Base-by-base conservation (phyloP, 371 early-diverging fungal species). In the Dichotomocladium elegans region DNA sequence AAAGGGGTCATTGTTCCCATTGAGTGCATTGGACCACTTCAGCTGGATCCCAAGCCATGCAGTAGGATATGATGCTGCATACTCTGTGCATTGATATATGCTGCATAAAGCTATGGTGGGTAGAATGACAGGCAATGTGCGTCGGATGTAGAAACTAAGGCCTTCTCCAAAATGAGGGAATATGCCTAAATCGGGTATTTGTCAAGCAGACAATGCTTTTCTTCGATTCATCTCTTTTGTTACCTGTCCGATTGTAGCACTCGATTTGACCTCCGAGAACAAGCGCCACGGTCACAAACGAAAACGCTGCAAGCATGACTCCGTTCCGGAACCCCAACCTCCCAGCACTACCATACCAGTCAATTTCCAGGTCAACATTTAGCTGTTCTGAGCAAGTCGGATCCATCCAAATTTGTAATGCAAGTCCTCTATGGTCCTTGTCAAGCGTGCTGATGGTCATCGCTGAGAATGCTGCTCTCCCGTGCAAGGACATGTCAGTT, bases 301-400 rank as follows among this genome's bases (percentile, higher is more conserved):
- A 74, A 53, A 89, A 78, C 0, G 83, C 79, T 11, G 85, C 70
- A 24, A 89, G 60, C 44, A 87, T 83, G 57, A 88, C 86, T 11
- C 89, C 83, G 45, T 88, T 84, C 25, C 91, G 72, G 55, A 86
- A 87, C 6, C 89, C 79, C 26, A 85, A 58, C 17, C 89, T 79
- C 41, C 87, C 87, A 29, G 88, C 64, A 52, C 88, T 86, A 14
- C 88, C 86, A 60, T 89, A 89, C 80, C 76, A 83, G 66, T 90
- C 87, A 24, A 90, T 72, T 1, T 65, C 58, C 24, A 90, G 55
- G 22, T 77, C 71, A 4, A 91, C 25, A 4, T 74, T 61, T 10
- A 83, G 41, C 0, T 82, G 82, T 2, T 76, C 64, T 11, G 72
- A 56, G 29, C 81, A 82, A 0, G 64, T 70, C 2, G 88, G 80